Base-by-base conservation (phyloP, 2,329 filamentous ascomycete species). In the Trichoderma asperellum region DNA sequence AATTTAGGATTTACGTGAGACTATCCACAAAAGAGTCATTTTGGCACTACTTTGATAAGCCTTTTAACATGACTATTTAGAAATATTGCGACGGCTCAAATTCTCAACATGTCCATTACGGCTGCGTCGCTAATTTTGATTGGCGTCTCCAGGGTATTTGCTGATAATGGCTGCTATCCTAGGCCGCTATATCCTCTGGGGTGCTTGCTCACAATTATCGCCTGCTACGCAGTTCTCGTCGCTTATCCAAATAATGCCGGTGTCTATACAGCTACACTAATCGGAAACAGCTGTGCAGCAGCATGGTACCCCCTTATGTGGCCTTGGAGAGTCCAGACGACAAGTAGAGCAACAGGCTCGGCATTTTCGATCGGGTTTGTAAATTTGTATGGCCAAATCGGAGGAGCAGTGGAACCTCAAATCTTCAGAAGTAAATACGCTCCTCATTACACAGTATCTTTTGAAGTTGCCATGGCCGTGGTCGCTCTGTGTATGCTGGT, bases 281-380 rank as follows among this genome's bases (percentile, higher is more conserved):
- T 85, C 34, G 82, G 78, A 6, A 81, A 81, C 56, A 80, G 79
- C 0, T 77, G 83, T 12, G 78, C 81, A 0, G 75, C 78, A 2
- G 78, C 80, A 1, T 84, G 82, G 80, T 86, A 79, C 71, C 81
- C 83, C 0, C 78, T 84, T 69, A 85, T 85, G 83, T 76, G 84
- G 84, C 83, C 83, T 12, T 85, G 83, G 83, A 80, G 83, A 4
- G 82, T 84, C 0, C 83, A 83, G 74, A 84, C 82, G 2, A 84
- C 80, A 0, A 78, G 76, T 56, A 72, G 81, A 3, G 81, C 83
- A 1, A 85, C 83, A 0, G 83, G 83, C 0, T 84, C 83, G 0
- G 83, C 83, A 0, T 85, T 85, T 73, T 79, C 81, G 2, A 84
- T 85, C 66, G 83, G 80, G 0, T 86, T 85, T 65, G 82, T 83